Evolutionary conservation across 1,284 basidiomycete species (phyloP).

Genomic region (Ceratobasidium sp.): DNA sequence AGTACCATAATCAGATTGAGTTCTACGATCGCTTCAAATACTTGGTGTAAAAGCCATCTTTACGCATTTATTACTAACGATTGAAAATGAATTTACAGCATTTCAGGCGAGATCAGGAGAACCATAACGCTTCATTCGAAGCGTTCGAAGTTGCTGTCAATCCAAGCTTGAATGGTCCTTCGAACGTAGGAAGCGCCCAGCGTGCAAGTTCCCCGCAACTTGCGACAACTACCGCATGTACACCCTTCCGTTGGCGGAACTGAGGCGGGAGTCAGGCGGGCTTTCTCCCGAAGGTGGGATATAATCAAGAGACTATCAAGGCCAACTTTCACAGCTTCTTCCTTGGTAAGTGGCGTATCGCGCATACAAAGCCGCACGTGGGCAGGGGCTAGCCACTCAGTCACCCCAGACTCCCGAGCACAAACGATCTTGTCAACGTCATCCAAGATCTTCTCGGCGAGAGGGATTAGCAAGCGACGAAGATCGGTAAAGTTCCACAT

Average conservation of each 20-base stretch:
- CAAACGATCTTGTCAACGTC: slow-evolving; percentile 36
- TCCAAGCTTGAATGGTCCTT: too few relatives aligned
- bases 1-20: too few relatives aligned
- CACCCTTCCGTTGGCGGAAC: background rate
- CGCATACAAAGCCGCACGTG: slow-evolving; percentile 27
- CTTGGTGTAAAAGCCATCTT: too few relatives aligned
- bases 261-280: background rate
- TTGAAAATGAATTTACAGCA: too few relatives aligned
- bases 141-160: too few relatives aligned
- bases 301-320: slow-evolving; percentile 23
- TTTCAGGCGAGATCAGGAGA: too few relatives aligned
- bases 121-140: too few relatives aligned
- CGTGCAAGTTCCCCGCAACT: too few relatives aligned
- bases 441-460: background rate
- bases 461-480: slow-evolving; percentile 2
- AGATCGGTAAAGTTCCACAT: slow-evolving; percentile 46
- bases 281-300: slow-evolving; percentile 25
- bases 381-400: slow-evolving; percentile 38
- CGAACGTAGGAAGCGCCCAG: too few relatives aligned
- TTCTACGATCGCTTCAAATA: too few relatives aligned
- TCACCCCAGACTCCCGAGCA: slow-evolving; percentile 36
- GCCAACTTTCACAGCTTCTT: slow-evolving; percentile 30
- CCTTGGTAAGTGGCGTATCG: slow-evolving; percentile 1
- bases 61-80: too few relatives aligned
- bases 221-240: background rate